Evolutionary conservation across 164 flowering plant genomes (phyloP), one percentile per base, ranked within the genome.

Genomic region (Cinnamomum chago): DNA sequence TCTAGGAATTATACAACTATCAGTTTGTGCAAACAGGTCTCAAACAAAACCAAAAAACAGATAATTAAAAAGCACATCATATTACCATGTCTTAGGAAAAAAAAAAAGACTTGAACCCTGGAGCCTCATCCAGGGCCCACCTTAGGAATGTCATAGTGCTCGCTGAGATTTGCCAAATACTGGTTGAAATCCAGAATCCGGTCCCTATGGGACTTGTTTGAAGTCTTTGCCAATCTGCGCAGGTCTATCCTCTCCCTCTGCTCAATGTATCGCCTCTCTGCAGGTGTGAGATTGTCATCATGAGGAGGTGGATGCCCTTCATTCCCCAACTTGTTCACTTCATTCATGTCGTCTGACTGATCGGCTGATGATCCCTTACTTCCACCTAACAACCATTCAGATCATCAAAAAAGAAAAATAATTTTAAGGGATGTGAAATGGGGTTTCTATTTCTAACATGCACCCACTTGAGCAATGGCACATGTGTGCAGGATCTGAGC

Each of bases 121-220:
- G 24, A 18, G 28, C 52, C 64, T 91, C 71, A 93, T 71, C 97
- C 98, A 65, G 99, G 99, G 62, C 99, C 99, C 77, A 95, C 99
- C 84, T 95, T 95, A 30, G 99, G 98, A 71, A 95, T 95, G 85
- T 93, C 99, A 68, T 93, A 95, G 78, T 95, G 99, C 90, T 95
- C 99, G 33, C 98, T 93, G 89, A 92, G 83, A 76, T 95, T 93
- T 4, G 99, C 98, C 65, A 95, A 83, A 78, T 92, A 95, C 83
- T 95, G 97, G 73, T 95, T 95, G 84, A 93, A 95, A 51, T 91
- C 93, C 73, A 89, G 83, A 75, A 95, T 90, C 50, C 95, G 82
- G 80, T 92, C 98, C 23, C 98, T 93, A 75, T 95, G 99, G 51
- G 99, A 95, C 71, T 93, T 95, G 73, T 92, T 86, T n/a, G 99